Evolutionary conservation across 306 rosid genomes (phyloP).

Genomic region (Pachyrhizus erosus): DNA sequence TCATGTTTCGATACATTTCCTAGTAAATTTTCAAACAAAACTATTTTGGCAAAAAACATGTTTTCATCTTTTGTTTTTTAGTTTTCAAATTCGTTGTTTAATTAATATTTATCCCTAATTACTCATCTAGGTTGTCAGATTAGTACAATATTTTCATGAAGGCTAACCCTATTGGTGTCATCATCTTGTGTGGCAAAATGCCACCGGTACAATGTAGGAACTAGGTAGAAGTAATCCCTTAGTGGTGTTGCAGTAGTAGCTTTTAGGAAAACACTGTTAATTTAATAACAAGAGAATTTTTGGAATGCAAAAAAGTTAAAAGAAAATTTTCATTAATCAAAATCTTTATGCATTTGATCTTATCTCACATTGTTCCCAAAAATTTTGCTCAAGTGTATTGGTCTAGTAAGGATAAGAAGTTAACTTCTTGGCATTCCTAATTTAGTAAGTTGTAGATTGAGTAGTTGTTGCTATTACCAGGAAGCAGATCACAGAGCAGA

Average conservation of each 20-base stretch:
- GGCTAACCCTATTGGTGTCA: neutral
- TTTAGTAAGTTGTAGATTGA: constrained; percentile 1
- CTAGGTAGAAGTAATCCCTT: neutral
- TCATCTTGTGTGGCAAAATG: neutral
- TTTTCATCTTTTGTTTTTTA: neutral
- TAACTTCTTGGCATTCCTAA: neutral
- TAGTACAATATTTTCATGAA: neutral
- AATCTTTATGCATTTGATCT: constrained; percentile 7
- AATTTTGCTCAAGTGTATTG: neutral
- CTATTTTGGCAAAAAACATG: neutral
- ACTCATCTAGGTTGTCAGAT: neutral
- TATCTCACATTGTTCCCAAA: neutral
- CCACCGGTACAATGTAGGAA: neutral
- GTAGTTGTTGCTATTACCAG: constrained; percentile 50
- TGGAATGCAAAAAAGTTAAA: neutral
- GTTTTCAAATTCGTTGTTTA: neutral
- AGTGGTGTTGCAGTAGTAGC: neutral
- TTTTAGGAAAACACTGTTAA: neutral
- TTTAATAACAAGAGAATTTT: neutral
- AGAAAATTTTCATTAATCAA: neutral
- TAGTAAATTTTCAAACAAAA: neutral
- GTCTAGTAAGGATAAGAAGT: constrained; percentile 1
- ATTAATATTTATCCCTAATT: neutral
- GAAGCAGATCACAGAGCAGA: constrained; percentile 71
- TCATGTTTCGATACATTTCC: too few species aligned